Evolutionary conservation across 768 basidiomycete genomes (phyloP).

Genomic region (Gloeostereum incarnatum): DNA sequence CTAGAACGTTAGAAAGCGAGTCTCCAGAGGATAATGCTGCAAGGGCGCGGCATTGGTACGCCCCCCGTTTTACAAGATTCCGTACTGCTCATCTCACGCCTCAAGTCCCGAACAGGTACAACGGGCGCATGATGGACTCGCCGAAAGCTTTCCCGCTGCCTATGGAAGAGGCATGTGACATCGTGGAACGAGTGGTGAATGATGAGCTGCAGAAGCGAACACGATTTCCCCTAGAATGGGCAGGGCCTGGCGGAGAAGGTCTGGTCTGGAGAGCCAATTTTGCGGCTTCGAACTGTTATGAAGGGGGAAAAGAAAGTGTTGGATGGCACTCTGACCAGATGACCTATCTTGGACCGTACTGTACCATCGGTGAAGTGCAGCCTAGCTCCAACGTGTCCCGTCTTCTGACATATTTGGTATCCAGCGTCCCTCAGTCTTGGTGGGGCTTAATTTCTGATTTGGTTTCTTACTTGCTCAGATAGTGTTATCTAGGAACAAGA

Average conservation of each 20-base stretch:
- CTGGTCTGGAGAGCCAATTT: slow-evolving; percentile 70
- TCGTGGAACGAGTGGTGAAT: slow-evolving; percentile 64
- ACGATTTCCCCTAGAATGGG: slow-evolving; percentile 65
- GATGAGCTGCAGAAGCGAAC: slow-evolving; percentile 53
- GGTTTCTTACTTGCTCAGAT: neutral
- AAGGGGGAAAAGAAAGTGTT: slow-evolving; percentile 74
- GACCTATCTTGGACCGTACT: slow-evolving; percentile 76
- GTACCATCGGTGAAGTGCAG: slow-evolving; percentile 42
- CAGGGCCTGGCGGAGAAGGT: slow-evolving; percentile 16
- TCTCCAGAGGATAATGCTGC: slow-evolving; percentile 47
- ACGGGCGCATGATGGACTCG: slow-evolving; percentile 52
- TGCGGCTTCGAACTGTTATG: slow-evolving; percentile 79
- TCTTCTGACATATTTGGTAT: neutral
- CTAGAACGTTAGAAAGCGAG: slow-evolving; percentile 36
- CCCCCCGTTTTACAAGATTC: slow-evolving; percentile 1
- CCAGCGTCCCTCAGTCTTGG: slow-evolving; percentile 72
- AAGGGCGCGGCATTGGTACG: slow-evolving; percentile 71
- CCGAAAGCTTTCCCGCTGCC: slow-evolving; percentile 49
- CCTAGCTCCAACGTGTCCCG: neutral
- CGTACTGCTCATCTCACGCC: slow-evolving; percentile 2
- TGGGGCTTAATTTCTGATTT: slow-evolving; percentile 15
- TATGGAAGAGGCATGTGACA: slow-evolving; percentile 75
- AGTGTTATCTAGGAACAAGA: slow-evolving; percentile 40
- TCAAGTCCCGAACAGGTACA: too few relatives aligned
- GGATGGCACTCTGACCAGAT: slow-evolving; percentile 78